phyloP scores from a whole-genome alignment of 495 filamentous ascomycete genomes.

The Penicillium diatomitis region DNA sequence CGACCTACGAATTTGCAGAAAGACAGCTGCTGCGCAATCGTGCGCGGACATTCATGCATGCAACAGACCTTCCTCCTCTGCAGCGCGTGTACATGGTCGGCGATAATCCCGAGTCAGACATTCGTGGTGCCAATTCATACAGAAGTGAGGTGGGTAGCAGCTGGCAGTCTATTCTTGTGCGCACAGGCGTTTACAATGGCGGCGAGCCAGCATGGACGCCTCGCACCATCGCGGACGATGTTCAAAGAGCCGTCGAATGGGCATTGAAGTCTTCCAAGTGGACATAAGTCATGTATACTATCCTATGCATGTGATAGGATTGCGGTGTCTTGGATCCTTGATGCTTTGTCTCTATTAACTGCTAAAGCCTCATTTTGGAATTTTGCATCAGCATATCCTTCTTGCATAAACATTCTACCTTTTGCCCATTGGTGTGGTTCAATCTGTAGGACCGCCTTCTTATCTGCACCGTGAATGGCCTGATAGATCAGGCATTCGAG shows the following conservation, averaged over 20 bases:
- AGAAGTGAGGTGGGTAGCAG: slow-evolving; percentile 51
- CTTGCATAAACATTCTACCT: too few species aligned
- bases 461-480: too few species aligned
- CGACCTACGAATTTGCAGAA: slow-evolving; percentile 82
- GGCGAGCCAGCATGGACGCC: slow-evolving; percentile 51
- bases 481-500: too few species aligned
- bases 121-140: slow-evolving; percentile 78
- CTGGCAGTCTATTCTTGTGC: slow-evolving; percentile 76
- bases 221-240: slow-evolving; percentile 55
- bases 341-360: too few species aligned
- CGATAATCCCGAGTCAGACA: slow-evolving; percentile 90
- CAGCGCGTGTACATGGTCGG: slow-evolving; percentile 90
- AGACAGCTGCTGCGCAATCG: slow-evolving; percentile 55
- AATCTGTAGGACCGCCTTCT: too few species aligned
- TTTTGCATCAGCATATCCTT: too few species aligned
- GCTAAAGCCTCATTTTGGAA: too few species aligned
- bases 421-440: too few species aligned
- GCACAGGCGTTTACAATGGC: slow-evolving; percentile 67
- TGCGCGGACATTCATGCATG: slow-evolving; percentile 27
- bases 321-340: background rate
- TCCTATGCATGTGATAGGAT: background rate
- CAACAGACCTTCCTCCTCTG: slow-evolving; percentile 34
- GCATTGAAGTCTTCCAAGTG: slow-evolving; percentile 44
- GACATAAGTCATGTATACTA: slow-evolving; percentile 12
- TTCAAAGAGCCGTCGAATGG: slow-evolving; percentile 56